Conservation (phyloP, 345 rosid species). For the Murraya paniculata region DNA sequence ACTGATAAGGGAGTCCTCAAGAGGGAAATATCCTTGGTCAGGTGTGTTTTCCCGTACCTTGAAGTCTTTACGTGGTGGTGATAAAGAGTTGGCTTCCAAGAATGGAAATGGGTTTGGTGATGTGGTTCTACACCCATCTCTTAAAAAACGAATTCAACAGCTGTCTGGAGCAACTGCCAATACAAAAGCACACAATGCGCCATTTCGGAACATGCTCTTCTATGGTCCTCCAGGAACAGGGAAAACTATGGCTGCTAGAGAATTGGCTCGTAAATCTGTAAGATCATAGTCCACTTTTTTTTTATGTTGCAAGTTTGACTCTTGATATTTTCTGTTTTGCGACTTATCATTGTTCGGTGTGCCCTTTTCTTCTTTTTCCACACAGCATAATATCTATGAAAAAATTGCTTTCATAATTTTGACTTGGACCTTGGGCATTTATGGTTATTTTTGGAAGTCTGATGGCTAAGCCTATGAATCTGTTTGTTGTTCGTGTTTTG, state of each 20-base stretch:
- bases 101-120: slow-evolving; percentile 85
- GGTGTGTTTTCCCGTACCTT: slow-evolving; percentile 49
- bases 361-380: not conserved
- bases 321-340: not conserved
- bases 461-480: not conserved
- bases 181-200: slow-evolving; percentile 94
- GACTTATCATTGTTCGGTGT: not conserved
- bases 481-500: not conserved
- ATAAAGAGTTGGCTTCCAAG: slow-evolving; percentile 44
- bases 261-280: slow-evolving; percentile 89
- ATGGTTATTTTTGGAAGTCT: not conserved
- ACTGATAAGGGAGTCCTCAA: slow-evolving; percentile 95
- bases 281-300: slow-evolving; percentile 21
- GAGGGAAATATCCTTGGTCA: slow-evolving; percentile 99
- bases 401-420: not conserved
- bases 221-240: slow-evolving; percentile 99
- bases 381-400: not conserved
- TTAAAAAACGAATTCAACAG: slow-evolving; percentile 81
- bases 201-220: slow-evolving; percentile 92
- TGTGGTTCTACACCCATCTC: slow-evolving; percentile 87
- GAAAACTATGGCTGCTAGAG: slow-evolving; percentile 98
- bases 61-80: slow-evolving; percentile 38
- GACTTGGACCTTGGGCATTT: not conserved
- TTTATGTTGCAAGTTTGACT: not conserved
- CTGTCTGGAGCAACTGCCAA: slow-evolving; percentile 90